Percentiles rank a stretch among this genome's conserved stretches.
These are phyloP conservation scores for Tolypocladium guangdongense DNA, from an alignment of 2,329 filamentous ascomycete species.

Conservation along the genomic window DNA sequence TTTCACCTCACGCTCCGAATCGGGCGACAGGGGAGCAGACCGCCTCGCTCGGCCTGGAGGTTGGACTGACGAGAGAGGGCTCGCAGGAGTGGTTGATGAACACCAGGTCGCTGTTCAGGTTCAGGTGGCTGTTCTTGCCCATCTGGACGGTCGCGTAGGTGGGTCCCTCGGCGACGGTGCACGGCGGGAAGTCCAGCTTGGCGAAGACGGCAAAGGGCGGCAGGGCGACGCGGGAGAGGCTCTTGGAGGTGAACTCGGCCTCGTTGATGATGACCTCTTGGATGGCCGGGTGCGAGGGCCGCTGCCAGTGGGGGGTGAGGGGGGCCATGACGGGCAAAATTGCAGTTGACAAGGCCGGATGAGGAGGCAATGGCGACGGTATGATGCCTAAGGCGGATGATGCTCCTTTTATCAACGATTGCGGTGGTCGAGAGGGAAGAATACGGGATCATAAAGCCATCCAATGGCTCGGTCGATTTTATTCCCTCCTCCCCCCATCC, in stretches of 20 bases:
- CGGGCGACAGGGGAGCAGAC: background rate
- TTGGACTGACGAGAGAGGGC: slow-evolving; percentile 46
- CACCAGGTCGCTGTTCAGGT: slow-evolving; percentile 54
- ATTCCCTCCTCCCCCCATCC: too few relatives aligned
- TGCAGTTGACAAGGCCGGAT: background rate
- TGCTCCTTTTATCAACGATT: background rate
- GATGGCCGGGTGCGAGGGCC: slow-evolving; percentile 48
- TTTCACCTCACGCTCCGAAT: background rate
- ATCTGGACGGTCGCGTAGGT: slow-evolving; percentile 57
- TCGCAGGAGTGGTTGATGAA: slow-evolving; percentile 62
- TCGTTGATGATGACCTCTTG: slow-evolving; percentile 45
- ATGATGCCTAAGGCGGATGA: background rate
- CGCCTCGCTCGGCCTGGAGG: background rate
- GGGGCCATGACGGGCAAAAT: slow-evolving; percentile 30
- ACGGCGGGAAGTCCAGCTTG: slow-evolving; percentile 54
- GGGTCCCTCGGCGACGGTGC: slow-evolving; percentile 40
- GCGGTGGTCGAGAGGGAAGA: background rate
- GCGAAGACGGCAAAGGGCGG: slow-evolving; percentile 56
- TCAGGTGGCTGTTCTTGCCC: slow-evolving; percentile 42
- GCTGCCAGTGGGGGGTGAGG: slow-evolving; percentile 45
- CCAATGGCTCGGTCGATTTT: background rate
- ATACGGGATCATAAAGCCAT: background rate
- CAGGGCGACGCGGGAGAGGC: slow-evolving; percentile 41
- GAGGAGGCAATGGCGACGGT: too few relatives aligned
- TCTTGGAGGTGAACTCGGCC: slow-evolving; percentile 47